Evolutionary conservation across 257 asterid genomes (phyloP).

Genomic region (Verbascum thapsus): DNA sequence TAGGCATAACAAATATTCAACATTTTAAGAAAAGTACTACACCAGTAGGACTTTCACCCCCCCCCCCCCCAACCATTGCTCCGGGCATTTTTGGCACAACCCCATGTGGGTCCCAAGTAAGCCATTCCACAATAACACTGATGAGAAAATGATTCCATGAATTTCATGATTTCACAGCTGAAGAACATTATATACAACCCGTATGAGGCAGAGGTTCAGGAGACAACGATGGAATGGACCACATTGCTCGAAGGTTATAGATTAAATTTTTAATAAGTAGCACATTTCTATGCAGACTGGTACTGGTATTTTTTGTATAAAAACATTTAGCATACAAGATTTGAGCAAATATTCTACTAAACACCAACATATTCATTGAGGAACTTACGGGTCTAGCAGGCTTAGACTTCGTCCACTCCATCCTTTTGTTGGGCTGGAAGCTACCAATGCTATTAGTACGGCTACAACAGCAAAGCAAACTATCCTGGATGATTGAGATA

Average conservation of each 20-base stretch:
- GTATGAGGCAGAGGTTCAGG: constrained; percentile 16
- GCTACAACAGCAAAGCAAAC: constrained; percentile 73
- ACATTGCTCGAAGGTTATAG: no score
- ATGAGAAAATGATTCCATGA: neutral
- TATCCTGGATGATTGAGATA: constrained; percentile 62
- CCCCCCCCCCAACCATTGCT: no score
- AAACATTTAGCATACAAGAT: constrained; percentile 17
- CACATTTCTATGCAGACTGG: no score
- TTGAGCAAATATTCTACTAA: neutral
- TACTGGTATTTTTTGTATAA: constrained; percentile 10
- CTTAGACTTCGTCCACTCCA: constrained; percentile 99
- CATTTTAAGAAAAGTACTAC: constrained; percentile 19
- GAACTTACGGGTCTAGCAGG: constrained; percentile 94
- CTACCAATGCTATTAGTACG: constrained; percentile 82
- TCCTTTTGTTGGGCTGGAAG: constrained; percentile 99
- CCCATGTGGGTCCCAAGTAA: no score
- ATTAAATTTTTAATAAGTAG: no score
- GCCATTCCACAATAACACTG: constrained; percentile 5
- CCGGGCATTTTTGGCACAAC: no score
- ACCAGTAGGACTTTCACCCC: no score
- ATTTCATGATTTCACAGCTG: no score
- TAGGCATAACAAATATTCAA: no score
- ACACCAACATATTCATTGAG: constrained; percentile 14
- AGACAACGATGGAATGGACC: neutral
- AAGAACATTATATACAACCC: no score